Evolutionary conservation across 345 rosid genomes (phyloP).

Genomic region (Dovyalis caffra): DNA sequence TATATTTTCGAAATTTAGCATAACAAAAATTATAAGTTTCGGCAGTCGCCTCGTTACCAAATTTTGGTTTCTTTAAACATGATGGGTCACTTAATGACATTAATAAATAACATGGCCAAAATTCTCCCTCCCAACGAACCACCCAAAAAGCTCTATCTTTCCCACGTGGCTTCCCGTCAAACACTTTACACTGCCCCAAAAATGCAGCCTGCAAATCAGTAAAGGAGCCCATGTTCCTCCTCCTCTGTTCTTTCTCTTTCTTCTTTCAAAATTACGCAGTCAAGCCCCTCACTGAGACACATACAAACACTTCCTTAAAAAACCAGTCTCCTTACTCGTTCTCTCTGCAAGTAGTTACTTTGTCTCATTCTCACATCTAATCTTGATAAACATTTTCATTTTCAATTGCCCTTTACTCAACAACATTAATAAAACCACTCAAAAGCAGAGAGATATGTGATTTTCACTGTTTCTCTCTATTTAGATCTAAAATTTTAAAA

Average conservation of each 20-base stretch:
- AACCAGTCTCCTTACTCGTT: neutral
- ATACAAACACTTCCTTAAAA: neutral
- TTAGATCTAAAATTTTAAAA: neutral
- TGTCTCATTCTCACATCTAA: constrained; percentile 25
- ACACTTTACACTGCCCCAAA: constrained; percentile 3
- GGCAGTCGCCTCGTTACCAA: too few species aligned
- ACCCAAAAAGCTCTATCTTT: neutral
- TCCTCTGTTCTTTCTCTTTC: neutral
- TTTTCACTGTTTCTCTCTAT: neutral
- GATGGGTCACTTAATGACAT: too few species aligned
- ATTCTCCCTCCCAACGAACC: too few species aligned
- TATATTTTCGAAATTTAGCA: too few species aligned
- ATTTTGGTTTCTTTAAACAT: too few species aligned
- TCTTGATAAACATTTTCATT: neutral
- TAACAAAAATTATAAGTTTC: too few species aligned
- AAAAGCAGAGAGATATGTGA: neutral
- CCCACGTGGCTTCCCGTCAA: neutral
- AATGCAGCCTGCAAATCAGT: constrained; percentile 6
- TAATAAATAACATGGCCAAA: too few species aligned
- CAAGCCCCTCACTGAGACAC: neutral
- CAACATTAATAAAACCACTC: neutral
- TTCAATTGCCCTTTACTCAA: neutral
- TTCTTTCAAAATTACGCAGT: neutral
- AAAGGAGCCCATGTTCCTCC: neutral
- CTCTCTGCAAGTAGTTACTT: constrained; percentile 19